These are phyloP conservation scores for Biscogniauxia marginata DNA, from an alignment of 2,329 filamentous ascomycete species.

Conservation along the genomic window DNA sequence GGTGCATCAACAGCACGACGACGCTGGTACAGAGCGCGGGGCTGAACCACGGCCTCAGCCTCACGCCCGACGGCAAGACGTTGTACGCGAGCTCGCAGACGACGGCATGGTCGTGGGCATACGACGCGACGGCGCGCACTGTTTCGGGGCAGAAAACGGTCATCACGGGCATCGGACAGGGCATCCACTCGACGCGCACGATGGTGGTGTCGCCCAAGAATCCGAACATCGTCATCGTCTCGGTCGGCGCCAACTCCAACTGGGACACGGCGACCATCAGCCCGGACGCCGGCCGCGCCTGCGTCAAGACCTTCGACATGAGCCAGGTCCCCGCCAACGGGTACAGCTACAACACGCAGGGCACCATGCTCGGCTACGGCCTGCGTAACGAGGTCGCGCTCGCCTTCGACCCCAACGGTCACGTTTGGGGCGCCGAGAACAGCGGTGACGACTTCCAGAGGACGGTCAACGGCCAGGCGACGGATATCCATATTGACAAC, in stretches of 20 bases:
- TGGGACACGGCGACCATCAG: constrained; percentile 49
- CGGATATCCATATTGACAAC: constrained; percentile 58
- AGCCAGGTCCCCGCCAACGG: constrained; percentile 24
- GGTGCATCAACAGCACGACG: constrained; percentile 29
- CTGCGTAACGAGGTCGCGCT: constrained; percentile 63
- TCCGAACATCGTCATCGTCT: constrained; percentile 53
- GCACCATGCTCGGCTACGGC: constrained; percentile 47
- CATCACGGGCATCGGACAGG: constrained; percentile 50
- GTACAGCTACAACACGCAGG: constrained; percentile 42
- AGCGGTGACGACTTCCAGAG: constrained; percentile 58
- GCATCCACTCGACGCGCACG: constrained; percentile 57
- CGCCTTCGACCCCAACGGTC: constrained; percentile 38
- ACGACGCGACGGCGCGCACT: constrained; percentile 46
- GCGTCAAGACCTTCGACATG: constrained; percentile 49
- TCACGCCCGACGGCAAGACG: constrained; percentile 39
- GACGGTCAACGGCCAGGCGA: constrained; percentile 37
- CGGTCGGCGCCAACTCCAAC: constrained; percentile 54
- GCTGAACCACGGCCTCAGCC: constrained; percentile 44
- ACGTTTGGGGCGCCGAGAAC: constrained; percentile 57
- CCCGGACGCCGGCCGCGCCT: constrained; percentile 49
- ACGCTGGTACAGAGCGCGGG: constrained; percentile 22
- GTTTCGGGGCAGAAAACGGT: constrained; percentile 42
- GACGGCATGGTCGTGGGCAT: constrained; percentile 54
- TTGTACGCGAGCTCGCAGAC: constrained; percentile 47
- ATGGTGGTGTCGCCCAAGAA: constrained; percentile 50